Evolutionary conservation across 2,329 filamentous ascomycete species (phyloP), one percentile per base, ranked within the genome.

Genomic region (Neonectria magnoliae): DNA sequence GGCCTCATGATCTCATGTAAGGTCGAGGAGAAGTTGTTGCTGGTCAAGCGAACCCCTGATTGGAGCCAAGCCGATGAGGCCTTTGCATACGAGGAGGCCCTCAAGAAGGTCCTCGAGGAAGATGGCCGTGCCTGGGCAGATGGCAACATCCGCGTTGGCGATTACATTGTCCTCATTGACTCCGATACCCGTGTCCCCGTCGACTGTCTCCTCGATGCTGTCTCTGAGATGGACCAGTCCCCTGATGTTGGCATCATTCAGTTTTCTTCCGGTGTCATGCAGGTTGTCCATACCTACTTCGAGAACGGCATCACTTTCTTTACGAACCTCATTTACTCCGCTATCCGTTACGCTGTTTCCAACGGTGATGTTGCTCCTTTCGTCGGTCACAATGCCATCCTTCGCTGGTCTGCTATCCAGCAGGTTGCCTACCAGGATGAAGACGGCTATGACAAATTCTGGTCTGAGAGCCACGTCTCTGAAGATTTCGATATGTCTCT

Each of bases 401-500:
- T 93, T 22, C 88, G 91, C 71, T 93, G 91, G 91, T 87, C 87
- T 55, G 91, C 91, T 36, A 85, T 93, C 62, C 91, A 93, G 78
- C 87, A 92, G 69, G 90, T 93, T 45, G 87, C 88, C 14, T 93
- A 93, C 77, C 79, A 83, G 44, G 90, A 92, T 73, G 86, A 90
- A 67, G 88, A 91, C 68, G 89, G 89, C 13, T 89, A 91, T 69
- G 91, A 93, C 75, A 93, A 93, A 79, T 93, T 91, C 81, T 94
- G 91, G 91, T 93, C 91, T 8, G 91, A 94, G 78, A 88, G 86
- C 41, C 91, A 93, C 75, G 91, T 94, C 64, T 93, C 91, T 3
- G 91, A 94, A 75, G 91, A 94, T 77, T 93, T 94, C 75, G 91
- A 93, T 72, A 93, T 94, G 90, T 91, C 91, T 27, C 87, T 93